Base-by-base conservation (phyloP, 768 basidiomycete genomes). In the Leccinum ochraceum region DNA sequence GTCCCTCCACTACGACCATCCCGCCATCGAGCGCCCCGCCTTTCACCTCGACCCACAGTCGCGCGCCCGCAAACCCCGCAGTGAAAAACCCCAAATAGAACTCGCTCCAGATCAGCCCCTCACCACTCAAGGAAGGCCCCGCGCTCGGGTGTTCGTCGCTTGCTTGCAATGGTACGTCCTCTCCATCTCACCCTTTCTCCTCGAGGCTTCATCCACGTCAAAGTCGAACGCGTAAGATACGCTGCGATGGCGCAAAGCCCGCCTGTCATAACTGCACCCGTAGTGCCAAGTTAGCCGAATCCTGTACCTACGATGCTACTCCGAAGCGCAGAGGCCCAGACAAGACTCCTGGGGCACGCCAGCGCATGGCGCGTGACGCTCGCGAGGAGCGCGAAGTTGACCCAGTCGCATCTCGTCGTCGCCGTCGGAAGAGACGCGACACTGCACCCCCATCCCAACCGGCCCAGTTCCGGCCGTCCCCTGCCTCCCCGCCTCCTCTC, bases 281-380 rank as follows among this genome's bases (percentile, higher is more conserved):
- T 63, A 81, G 88, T 42, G 60, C 77, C 13, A 78, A 73, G 52
- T 74, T 75, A 13, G 71, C 66, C 64, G 75, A 70, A 49, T 79
- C 81, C 51, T 93, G 91, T 69, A 70, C 76, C 54, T 93, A 92
- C 65, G 91, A 93, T 65, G 59, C 82, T 14, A 73, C 83, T 5
- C 91, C 91, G 20, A 92, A 89, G 67, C 87, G 91, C 49, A 83
- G 91, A 44, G 91, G 91, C 1, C 91, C 91, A 3, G 91, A 92
- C 73, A 90, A 83, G 73, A 81, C 78, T 0, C 90, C 89, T n/a
- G 90, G 91, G 22, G 88, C 88, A 42, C 86, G 91, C 26, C 88
- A 90, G 67, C 82, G 90, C 46, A 76, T 79, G 59, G 73, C 80
- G 5, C 74, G 80, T 39, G 81, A 81, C 54, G 61, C 69, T 24